These are phyloP conservation scores for Stephanodiscus triporus DNA, from an alignment of 108 stramenopile genomes.

Conservation along the genomic window DNA sequence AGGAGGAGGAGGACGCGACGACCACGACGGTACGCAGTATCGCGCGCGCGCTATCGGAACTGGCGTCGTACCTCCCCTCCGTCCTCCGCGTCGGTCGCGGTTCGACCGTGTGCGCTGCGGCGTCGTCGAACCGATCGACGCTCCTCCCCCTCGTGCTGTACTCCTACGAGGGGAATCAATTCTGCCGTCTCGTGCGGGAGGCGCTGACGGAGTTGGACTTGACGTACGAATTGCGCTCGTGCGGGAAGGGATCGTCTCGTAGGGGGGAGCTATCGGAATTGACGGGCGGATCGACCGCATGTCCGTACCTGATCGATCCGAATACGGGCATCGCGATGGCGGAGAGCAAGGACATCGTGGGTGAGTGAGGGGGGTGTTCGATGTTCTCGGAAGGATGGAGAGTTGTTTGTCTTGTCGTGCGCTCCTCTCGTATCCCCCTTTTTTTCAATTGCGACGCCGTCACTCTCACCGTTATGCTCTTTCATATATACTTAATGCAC, in stretches of 20 bases:
- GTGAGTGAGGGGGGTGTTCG: no score
- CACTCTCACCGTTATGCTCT: no score
- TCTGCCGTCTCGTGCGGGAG: slow-evolving; percentile 88
- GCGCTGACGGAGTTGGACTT: slow-evolving; percentile 86
- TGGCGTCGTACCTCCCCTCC: slow-evolving; percentile 24
- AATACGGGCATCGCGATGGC: slow-evolving; percentile 79
- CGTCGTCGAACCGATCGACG: slow-evolving; percentile 8
- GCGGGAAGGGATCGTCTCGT: slow-evolving; percentile 80
- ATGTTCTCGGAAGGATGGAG: no score
- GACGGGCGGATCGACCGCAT: slow-evolving; percentile 79
- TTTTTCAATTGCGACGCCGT: no score
- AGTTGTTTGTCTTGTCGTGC: no score
- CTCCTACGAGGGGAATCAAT: slow-evolving; percentile 84
- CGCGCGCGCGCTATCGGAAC: background rate
- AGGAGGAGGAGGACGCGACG: no score
- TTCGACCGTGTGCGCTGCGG: slow-evolving; percentile 25
- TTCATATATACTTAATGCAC: no score
- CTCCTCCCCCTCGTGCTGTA: slow-evolving; percentile 38
- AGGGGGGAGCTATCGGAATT: slow-evolving; percentile 67
- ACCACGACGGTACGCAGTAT: background rate
- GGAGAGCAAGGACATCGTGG: slow-evolving; percentile 83
- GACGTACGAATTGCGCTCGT: slow-evolving; percentile 70
- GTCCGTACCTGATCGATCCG: slow-evolving; percentile 88
- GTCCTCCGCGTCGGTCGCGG: slow-evolving; percentile 39
- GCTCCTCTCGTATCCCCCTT: no score